Evolutionary conservation across 2,329 filamentous ascomycete species (phyloP), one percentile per base, ranked within the genome.

Genomic region (Talaromyces sp.): DNA sequence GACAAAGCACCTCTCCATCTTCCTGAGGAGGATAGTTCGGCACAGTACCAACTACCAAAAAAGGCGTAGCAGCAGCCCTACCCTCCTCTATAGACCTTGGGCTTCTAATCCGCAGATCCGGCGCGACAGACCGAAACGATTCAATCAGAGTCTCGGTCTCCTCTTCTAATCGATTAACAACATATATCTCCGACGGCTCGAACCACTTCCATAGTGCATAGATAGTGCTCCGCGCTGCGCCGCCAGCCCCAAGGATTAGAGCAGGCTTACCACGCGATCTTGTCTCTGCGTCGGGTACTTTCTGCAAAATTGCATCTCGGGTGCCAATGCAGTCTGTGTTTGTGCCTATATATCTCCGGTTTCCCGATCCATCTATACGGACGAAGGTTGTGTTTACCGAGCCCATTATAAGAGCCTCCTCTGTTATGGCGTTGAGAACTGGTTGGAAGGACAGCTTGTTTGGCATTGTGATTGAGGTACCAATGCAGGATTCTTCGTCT

Each of bases 321-420:
- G 91, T 84, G 32, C 89, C 88, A 43, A 90, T 78, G 43, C 86
- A 86, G 69, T 92, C 88, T 2, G 89, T 91, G 73, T 92, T 91
- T 37, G 88, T 86, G 49, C 88, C 88, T 68, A 86, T 84, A 56
- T 82, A 47, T 41, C n/a, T 16, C 30, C 75, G 66, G 10, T 61
- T 55, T 20, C 53, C 52, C 16, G 47, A 24, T 0, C 65, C 66
- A 30, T 78, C 75, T 42, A 76, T 71, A 24, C 81, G 76, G 45
- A 88, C 70, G 40, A 61, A 62, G n/a, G 47, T 24, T 2, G 58
- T 62, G 39, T 61, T 61, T 14, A 58, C 53, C 4, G 60, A 54
- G 6, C 56, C 60, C 22, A 47, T 47, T 32, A 40, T 30, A 6
- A 22, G 22, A 20, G 22, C 45, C n/a, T 47, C 45, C 5, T 47